These are phyloP conservation scores for Agaricus sinodeliciosus DNA, from an alignment of 768 basidiomycete species.

Conservation along the genomic window DNA sequence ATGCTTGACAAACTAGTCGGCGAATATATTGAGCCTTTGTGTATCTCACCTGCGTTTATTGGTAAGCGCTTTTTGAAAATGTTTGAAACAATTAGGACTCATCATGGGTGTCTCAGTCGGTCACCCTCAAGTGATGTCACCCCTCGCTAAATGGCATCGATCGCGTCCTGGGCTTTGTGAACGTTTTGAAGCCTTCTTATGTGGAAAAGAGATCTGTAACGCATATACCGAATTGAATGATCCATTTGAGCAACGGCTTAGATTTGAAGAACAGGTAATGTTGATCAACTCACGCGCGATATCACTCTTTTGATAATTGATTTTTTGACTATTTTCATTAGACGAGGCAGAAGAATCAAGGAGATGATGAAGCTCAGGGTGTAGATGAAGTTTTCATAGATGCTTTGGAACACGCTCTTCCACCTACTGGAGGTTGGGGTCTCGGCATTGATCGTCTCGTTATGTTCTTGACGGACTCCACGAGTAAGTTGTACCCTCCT, in stretches of 20 bases:
- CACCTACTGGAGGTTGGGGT: conserved; percentile 97
- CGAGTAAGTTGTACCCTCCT: conserved; percentile 46
- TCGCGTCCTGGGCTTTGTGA: conserved; percentile 96
- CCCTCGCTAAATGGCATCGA: conserved; percentile 97
- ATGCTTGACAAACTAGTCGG: conserved; percentile 99
- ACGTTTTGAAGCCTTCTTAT: conserved; percentile 98
- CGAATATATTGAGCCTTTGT: conserved; percentile 95
- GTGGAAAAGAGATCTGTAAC: conserved; percentile 97
- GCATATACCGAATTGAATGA: conserved; percentile 99
- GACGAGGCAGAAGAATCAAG: conserved; percentile 89
- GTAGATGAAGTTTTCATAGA: conserved; percentile 95
- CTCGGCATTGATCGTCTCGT: conserved; percentile 93
- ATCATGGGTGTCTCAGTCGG: conserved; percentile 51
- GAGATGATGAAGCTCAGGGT: conserved; percentile 97
- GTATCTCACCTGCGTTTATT: conserved; percentile 95
- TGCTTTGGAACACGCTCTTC: conserved; percentile 96
- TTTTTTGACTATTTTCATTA: conserved; percentile 19
- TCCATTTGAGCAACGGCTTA: conserved; percentile 90
- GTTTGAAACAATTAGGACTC: neutral
- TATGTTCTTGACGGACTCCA: conserved; percentile 98
- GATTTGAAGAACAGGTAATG: conserved; percentile 88
- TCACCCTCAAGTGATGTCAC: conserved; percentile 99
- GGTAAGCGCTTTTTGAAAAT: conserved; percentile 36
- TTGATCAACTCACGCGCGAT: neutral
- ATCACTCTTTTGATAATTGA: neutral